A percentile compares a stretch with the other conserved stretches of the same genome.
Evolutionary conservation across 305 asterid genomes (phyloP).

Genomic region (Caryopteris hybrid): DNA sequence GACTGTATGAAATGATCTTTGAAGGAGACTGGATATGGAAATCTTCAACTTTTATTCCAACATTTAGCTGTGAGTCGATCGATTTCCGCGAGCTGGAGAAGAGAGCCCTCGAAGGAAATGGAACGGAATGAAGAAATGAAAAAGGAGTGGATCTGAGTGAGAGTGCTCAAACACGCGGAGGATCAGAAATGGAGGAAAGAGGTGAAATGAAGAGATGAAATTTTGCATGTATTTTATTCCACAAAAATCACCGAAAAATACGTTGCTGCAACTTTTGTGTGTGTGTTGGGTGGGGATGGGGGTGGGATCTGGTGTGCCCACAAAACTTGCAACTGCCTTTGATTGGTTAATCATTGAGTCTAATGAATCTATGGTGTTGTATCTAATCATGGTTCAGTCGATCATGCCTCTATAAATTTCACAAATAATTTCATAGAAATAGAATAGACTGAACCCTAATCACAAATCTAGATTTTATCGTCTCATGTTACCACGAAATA

Average conservation of each 20-base stretch:
- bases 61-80: constrained; percentile 14
- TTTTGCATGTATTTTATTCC: constrained; percentile 26
- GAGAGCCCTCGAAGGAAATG: constrained; percentile 25
- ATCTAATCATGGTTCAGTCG: too few relatives aligned
- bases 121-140: constrained; percentile 10
- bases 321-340: too few relatives aligned
- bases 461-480: too few relatives aligned
- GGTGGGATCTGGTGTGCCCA: too few relatives aligned
- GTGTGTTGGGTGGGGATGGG: too few relatives aligned
- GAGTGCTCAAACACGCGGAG: constrained; percentile 14
- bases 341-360: too few relatives aligned
- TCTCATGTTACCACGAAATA: too few relatives aligned
- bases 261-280: not conserved
- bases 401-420: too few relatives aligned
- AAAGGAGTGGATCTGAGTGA: constrained; percentile 34
- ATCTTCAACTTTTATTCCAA: too few relatives aligned
- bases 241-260: constrained; percentile 11
- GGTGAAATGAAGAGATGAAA: not conserved
- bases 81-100: constrained; percentile 30
- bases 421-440: too few relatives aligned
- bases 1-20: not conserved
- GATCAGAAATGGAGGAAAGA: constrained; percentile 21
- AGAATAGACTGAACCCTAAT: too few relatives aligned
- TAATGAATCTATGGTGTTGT: too few relatives aligned
- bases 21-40: not conserved